Percentiles rank a stretch among this genome's conserved stretches.
Conservation (phyloP, 2,329 filamentous ascomycete species). For the Aspergillus clavatus region DNA sequence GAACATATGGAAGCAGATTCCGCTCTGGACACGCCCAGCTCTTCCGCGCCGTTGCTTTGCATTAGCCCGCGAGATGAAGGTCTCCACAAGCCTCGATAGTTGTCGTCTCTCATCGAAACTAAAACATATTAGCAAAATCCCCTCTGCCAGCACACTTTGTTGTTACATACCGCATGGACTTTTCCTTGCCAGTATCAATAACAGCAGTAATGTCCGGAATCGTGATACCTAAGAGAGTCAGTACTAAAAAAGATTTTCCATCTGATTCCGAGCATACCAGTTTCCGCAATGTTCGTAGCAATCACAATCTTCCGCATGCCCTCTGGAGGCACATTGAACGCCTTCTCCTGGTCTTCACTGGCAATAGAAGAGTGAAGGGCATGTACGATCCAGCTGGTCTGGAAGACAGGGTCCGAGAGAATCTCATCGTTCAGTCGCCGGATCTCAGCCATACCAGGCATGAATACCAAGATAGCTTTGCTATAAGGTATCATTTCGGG, state of each 20-base stretch:
- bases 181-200: constrained; percentile 93
- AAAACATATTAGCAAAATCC: constrained; percentile 9
- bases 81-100: constrained; percentile 83
- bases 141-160: constrained; percentile 2
- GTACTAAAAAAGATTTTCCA: background rate
- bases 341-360: constrained; percentile 91
- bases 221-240: constrained; percentile 59
- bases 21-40: constrained; percentile 91
- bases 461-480: constrained; percentile 87
- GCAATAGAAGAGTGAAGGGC: constrained; percentile 92
- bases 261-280: constrained; percentile 52
- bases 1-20: constrained; percentile 92
- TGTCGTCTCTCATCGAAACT: constrained; percentile 90
- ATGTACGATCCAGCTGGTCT: constrained; percentile 75
- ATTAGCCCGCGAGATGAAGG: constrained; percentile 92
- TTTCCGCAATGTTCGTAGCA: constrained; percentile 97
- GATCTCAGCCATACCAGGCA: constrained; percentile 93
- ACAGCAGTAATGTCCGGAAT: constrained; percentile 98
- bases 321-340: constrained; percentile 77
- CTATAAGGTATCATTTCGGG: constrained; percentile 66
- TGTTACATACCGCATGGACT: constrained; percentile 65
- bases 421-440: constrained; percentile 82
- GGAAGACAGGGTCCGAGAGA: constrained; percentile 69
- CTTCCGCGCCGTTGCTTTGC: constrained; percentile 91
- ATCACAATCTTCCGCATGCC: constrained; percentile 89